Conservation (phyloP, 106 monocot species). For the Dendrobium catenatum region DNA sequence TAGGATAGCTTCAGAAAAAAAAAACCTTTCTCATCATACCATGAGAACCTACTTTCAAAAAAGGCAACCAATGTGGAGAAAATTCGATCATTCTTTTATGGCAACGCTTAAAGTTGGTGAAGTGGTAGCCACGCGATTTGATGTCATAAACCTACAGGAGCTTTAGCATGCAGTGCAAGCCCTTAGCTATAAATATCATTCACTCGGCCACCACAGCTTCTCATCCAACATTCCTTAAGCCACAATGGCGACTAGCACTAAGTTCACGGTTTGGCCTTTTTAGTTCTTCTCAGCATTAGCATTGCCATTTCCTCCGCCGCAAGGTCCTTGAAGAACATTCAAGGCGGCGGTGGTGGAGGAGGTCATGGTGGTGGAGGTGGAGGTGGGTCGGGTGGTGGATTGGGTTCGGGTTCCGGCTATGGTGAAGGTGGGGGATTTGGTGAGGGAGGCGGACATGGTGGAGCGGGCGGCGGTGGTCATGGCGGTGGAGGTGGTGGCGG, state of each 20-base stretch:
- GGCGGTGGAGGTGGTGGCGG: background rate
- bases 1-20: too few species aligned
- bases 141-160: too few species aligned
- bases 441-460: background rate
- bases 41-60: too few species aligned
- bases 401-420: background rate
- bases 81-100: too few species aligned
- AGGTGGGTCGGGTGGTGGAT: background rate
- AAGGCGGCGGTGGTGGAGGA: background rate
- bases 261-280: background rate
- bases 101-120: too few species aligned
- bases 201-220: background rate
- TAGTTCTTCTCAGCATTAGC: background rate
- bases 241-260: background rate
- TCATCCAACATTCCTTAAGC: background rate
- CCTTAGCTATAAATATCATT: slow-evolving; percentile 3
- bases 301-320: background rate
- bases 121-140: too few species aligned
- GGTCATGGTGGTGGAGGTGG: slow-evolving; percentile 1
- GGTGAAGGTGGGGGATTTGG: background rate
- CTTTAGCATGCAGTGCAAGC: too few species aligned
- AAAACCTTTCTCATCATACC: too few species aligned
- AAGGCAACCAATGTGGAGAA: too few species aligned
- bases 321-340: background rate
- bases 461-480: background rate